Conservation (phyloP, 1,284 basidiomycete species). For the Tilletia walkeri region DNA sequence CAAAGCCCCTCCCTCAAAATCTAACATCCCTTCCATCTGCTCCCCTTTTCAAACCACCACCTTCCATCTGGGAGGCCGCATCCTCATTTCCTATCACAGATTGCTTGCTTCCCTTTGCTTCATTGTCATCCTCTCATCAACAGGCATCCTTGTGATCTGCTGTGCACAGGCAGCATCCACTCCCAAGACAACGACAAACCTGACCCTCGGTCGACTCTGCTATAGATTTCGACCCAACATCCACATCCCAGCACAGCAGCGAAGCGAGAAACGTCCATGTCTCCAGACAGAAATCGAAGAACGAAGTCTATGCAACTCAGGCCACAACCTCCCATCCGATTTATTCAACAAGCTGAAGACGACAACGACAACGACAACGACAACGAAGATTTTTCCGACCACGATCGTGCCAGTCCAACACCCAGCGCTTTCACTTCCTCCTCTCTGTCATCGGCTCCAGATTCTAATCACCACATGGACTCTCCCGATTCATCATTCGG, state of each 20-base stretch:
- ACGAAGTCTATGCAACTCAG: slow-evolving; percentile 5
- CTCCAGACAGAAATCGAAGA: slow-evolving; percentile 13
- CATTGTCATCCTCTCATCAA: not conserved
- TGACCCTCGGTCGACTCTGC: too few species aligned
- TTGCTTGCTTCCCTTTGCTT: not conserved
- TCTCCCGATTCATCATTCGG: slow-evolving; percentile 1
- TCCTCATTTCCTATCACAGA: not conserved
- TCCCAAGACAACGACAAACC: too few species aligned
- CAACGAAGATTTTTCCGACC: not conserved
- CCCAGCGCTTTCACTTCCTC: slow-evolving; percentile 14
- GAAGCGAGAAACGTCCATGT: not conserved
- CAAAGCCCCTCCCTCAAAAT: not conserved
- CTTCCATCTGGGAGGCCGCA: not conserved
- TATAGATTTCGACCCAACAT: not conserved
- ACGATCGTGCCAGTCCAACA: slow-evolving; percentile 9
- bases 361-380: not conserved
- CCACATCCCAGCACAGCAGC: not conserved
- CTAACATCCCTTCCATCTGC: not conserved
- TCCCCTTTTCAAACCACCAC: not conserved
- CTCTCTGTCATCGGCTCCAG: not conserved
- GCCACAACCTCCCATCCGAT: slow-evolving; percentile 1
- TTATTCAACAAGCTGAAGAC: not conserved
- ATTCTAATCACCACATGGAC: slow-evolving; percentile 6
- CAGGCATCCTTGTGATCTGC: not conserved
- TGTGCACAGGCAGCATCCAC: too few species aligned